Conservation (phyloP, 352 stramenopile genomes). For the Thraustochytrium aureum region DNA sequence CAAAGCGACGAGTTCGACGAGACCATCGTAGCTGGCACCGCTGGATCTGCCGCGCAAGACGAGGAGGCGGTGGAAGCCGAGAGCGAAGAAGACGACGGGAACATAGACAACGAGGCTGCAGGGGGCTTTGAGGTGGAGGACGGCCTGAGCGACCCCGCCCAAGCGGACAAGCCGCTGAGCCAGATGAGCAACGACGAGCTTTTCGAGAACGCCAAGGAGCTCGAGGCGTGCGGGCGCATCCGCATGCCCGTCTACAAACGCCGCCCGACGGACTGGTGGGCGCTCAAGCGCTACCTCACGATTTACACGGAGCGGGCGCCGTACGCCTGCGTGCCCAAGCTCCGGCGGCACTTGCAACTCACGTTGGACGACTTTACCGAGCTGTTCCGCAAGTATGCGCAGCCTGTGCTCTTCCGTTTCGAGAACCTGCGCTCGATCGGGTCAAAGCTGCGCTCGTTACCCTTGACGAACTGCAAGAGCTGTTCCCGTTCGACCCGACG, state of each 20-base stretch:
- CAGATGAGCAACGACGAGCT: slow-evolving; percentile 47
- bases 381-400: slow-evolving; percentile 44
- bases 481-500: slow-evolving; percentile 50
- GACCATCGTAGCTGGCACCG: too few relatives aligned
- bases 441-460: slow-evolving; percentile 50
- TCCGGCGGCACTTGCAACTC: slow-evolving; percentile 40
- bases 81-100: too few relatives aligned
- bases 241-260: slow-evolving; percentile 4
- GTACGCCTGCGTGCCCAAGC: slow-evolving; percentile 6
- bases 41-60: too few relatives aligned
- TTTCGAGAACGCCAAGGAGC: slow-evolving; percentile 52
- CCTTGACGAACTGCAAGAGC: slow-evolving; percentile 44
- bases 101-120: too few relatives aligned
- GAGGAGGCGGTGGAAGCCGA: too few relatives aligned
- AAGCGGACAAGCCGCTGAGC: slow-evolving; percentile 24
- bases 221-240: slow-evolving; percentile 37
- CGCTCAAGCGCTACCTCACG: slow-evolving; percentile 36
- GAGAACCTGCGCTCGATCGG: slow-evolving; percentile 45
- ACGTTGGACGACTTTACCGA: slow-evolving; percentile 41
- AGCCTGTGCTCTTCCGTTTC: slow-evolving; percentile 52
- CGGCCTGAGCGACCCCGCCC: too few relatives aligned
- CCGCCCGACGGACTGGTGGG: slow-evolving; percentile 39
- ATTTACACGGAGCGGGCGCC: slow-evolving; percentile 50
- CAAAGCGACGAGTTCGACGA: too few relatives aligned
- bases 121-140: too few relatives aligned